Evolutionary conservation across 2,329 filamentous ascomycete species (phyloP).

Genomic region (Cladophialophora exuberans): DNA sequence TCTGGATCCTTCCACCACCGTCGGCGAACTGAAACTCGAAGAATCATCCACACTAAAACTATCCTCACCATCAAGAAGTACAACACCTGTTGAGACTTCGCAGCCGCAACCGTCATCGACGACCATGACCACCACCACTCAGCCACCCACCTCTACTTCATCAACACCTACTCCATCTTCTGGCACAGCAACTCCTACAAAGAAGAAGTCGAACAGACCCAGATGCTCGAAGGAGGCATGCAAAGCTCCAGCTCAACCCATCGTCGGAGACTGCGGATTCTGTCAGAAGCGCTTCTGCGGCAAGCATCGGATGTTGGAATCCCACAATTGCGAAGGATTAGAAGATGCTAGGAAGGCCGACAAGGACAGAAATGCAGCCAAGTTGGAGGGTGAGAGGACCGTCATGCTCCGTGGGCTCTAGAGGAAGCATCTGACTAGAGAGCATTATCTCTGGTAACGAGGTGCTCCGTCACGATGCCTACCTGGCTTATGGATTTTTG

Average conservation of each 20-base stretch:
- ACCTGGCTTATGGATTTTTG: too few species aligned
- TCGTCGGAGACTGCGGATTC: conserved; percentile 95
- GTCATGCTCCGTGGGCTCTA: conserved; percentile 91
- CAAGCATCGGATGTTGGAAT: conserved; percentile 90
- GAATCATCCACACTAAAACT: conserved; percentile 31
- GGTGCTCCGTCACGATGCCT: too few species aligned
- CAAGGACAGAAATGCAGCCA: conserved; percentile 89
- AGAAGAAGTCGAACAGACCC: conserved; percentile 55
- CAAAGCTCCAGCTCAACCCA: conserved; percentile 83
- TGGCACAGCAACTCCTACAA: conserved; percentile 50
- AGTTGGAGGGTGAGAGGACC: conserved; percentile 89
- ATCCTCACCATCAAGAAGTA: conserved; percentile 45
- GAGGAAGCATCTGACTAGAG: conserved; percentile 16
- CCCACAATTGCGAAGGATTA: conserved; percentile 88
- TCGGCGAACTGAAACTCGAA: conserved; percentile 32
- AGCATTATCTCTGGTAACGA: too few species aligned
- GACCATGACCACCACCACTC: conserved; percentile 56
- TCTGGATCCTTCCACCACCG: conserved; percentile 42
- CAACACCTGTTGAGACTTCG: conserved; percentile 26
- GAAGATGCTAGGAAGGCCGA: conserved; percentile 99
- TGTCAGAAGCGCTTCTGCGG: conserved; percentile 93
- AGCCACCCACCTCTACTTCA: conserved; percentile 46
- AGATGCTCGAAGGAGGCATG: conserved; percentile 90
- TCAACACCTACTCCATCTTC: conserved; percentile 44
- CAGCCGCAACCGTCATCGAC: conserved; percentile 52